A percentile compares a stretch with the other conserved stretches of the same genome.
Evolutionary conservation across 257 asterid species (phyloP).

Genomic region (Thymus mandschuricus): DNA sequence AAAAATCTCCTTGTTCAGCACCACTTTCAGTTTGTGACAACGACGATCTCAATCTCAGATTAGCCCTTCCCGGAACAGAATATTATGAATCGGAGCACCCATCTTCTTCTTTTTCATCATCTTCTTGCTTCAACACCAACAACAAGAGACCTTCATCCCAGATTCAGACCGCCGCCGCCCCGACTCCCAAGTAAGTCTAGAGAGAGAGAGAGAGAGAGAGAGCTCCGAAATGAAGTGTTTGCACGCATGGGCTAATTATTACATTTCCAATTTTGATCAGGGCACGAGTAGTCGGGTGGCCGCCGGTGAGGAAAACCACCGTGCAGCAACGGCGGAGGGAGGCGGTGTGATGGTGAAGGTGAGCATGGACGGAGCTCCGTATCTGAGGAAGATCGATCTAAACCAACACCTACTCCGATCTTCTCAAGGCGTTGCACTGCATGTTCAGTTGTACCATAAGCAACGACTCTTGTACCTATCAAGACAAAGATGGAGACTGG

Average conservation of each 20-base stretch:
- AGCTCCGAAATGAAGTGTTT: too few relatives aligned
- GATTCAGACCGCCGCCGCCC: constrained; percentile 35
- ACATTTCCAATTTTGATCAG: constrained; percentile 22
- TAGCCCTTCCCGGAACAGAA: constrained; percentile 61
- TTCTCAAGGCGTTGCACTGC: constrained; percentile 53
- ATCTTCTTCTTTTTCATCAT: constrained; percentile 35
- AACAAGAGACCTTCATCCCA: constrained; percentile 54
- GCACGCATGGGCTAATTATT: not conserved
- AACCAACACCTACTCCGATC: constrained; percentile 51
- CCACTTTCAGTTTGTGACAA: constrained; percentile 20
- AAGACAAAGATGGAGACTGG: constrained; percentile 70
- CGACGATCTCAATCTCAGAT: constrained; percentile 46
- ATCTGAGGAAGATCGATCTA: constrained; percentile 61
- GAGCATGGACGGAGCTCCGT: constrained; percentile 79
- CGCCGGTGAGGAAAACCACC: constrained; percentile 2
- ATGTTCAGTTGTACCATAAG: constrained; percentile 66
- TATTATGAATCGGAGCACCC: constrained; percentile 36
- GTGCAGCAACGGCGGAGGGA: constrained; percentile 19
- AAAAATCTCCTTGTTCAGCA: constrained; percentile 3
- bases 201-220: not conserved
- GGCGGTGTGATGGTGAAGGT: constrained; percentile 55
- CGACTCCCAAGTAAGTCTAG: constrained; percentile 52
- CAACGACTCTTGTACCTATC: constrained; percentile 36
- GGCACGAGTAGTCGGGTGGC: constrained; percentile 70
- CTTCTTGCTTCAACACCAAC: constrained; percentile 41